phyloP scores from a whole-genome alignment of 495 filamentous ascomycete genomes.

The Tuber indicum region DNA sequence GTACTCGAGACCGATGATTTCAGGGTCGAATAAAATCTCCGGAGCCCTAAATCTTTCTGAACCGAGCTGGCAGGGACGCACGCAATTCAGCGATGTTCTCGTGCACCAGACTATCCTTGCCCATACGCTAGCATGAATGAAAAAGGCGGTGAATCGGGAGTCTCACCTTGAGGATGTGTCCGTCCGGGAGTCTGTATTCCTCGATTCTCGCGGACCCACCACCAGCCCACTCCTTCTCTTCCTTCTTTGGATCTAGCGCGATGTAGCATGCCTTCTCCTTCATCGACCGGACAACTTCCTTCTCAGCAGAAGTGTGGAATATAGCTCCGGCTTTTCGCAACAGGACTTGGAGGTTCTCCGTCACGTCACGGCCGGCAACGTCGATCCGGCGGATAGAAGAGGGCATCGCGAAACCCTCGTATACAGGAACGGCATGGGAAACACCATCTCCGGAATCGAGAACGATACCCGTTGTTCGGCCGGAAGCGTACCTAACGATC shows the following conservation, averaged over 20 bases:
- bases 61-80: constrained; percentile 58
- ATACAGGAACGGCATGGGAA: constrained; percentile 99
- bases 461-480: constrained; percentile 99
- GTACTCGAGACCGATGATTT: constrained; percentile 93
- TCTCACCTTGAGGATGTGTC: constrained; percentile 78
- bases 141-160: constrained; percentile 77
- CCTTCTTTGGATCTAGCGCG: constrained; percentile 98
- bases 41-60: constrained; percentile 99
- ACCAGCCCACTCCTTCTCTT: constrained; percentile 92
- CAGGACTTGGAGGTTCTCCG: constrained; percentile 99
- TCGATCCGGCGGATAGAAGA: constrained; percentile 99
- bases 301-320: constrained; percentile 99
- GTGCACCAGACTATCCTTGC: constrained; percentile 91
- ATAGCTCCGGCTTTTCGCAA: constrained; percentile 97
- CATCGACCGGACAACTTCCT: constrained; percentile 99
- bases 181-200: constrained; percentile 86
- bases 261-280: constrained; percentile 99
- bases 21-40: constrained; percentile 98
- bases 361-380: constrained; percentile 99
- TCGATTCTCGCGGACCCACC: constrained; percentile 64
- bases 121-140: constrained; percentile 93
- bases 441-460: constrained; percentile 99
- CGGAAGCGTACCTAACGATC: constrained; percentile 70
- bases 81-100: constrained; percentile 67
- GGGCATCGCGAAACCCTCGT: constrained; percentile 99